Percentiles rank a stretch among this genome's conserved stretches.
These are phyloP conservation scores for Echria macrotheca DNA, from an alignment of 495 filamentous ascomycete genomes.

Conservation along the genomic window DNA sequence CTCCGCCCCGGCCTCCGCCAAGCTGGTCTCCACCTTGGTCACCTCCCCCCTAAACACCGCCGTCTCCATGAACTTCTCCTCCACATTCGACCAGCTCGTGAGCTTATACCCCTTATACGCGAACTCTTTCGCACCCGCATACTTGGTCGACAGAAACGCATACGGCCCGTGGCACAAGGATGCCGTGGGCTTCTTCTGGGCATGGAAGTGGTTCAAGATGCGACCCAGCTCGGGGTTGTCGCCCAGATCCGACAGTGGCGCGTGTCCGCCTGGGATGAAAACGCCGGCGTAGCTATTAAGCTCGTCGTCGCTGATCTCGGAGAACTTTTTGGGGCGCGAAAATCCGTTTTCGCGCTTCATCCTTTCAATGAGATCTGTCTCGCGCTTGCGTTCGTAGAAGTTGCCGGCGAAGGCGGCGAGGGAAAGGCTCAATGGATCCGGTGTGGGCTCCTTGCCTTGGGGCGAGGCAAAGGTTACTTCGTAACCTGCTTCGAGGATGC, in stretches of 20 bases:
- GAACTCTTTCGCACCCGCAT: conserved; percentile 3
- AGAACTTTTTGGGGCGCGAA: not conserved
- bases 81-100: conserved; percentile 7
- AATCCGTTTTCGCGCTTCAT: conserved; percentile 11
- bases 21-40: conserved; percentile 1
- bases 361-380: conserved; percentile 4
- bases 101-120: conserved; percentile 12
- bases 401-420: conserved; percentile 13
- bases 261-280: conserved; percentile 9
- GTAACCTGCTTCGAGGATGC: conserved; percentile 5
- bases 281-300: conserved; percentile 3
- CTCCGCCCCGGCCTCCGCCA: conserved; percentile 6
- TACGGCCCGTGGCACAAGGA: conserved; percentile 10
- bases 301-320: conserved; percentile 9
- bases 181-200: conserved; percentile 3
- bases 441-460: conserved; percentile 7
- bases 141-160: conserved; percentile 11
- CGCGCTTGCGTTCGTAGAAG: conserved; percentile 12
- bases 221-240: conserved; percentile 8
- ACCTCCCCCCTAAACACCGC: conserved; percentile 8
- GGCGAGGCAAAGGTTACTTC: conserved; percentile 11
- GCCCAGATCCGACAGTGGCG: conserved; percentile 7
- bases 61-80: conserved; percentile 13
- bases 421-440: conserved; percentile 3
- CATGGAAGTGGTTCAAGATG: conserved; percentile 9